phyloP scores from a whole-genome alignment of 257 asterid species.

The Gentiana macrophylla region DNA sequence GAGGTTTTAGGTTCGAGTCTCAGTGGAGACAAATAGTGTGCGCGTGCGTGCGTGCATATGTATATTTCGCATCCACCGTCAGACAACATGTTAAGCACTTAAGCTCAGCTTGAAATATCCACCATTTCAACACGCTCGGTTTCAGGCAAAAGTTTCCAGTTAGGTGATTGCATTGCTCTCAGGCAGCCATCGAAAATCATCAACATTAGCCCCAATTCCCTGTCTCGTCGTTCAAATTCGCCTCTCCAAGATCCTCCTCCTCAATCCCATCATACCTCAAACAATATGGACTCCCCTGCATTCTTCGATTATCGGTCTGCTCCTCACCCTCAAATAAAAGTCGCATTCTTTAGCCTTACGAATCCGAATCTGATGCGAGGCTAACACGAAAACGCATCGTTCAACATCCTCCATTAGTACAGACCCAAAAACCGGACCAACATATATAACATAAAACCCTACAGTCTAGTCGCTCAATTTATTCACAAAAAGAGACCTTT shows the following conservation, averaged over 20 bases:
- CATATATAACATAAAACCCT: slow-evolving; percentile 26
- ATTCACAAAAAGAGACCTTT: slow-evolving; percentile 69
- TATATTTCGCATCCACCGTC: too few relatives aligned
- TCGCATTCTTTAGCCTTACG: slow-evolving; percentile 60
- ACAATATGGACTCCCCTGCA: slow-evolving; percentile 55
- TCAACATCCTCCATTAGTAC: slow-evolving; percentile 69
- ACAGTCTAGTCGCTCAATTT: slow-evolving; percentile 42
- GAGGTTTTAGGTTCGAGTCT: too few relatives aligned
- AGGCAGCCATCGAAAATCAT: slow-evolving; percentile 77
- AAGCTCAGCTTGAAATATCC: slow-evolving; percentile 20
- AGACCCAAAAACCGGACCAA: slow-evolving; percentile 53
- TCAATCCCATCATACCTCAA: slow-evolving; percentile 54
- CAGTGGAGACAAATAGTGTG: too few relatives aligned
- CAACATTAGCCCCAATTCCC: slow-evolving; percentile 83
- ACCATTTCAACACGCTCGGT: slow-evolving; percentile 31
- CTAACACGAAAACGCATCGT: slow-evolving; percentile 56
- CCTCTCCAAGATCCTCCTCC: slow-evolving; percentile 57
- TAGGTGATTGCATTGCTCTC: slow-evolving; percentile 79
- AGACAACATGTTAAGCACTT: too few relatives aligned
- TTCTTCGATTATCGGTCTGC: slow-evolving; percentile 88
- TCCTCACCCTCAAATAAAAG: slow-evolving; percentile 69
- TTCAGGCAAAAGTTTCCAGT: slow-evolving; percentile 70
- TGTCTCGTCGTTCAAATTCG: slow-evolving; percentile 69
- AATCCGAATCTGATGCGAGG: slow-evolving; percentile 76
- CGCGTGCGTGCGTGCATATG: too few relatives aligned